These are phyloP conservation scores for Quercus phellos DNA, from an alignment of 331 rosid species.

Conservation along the genomic window DNA sequence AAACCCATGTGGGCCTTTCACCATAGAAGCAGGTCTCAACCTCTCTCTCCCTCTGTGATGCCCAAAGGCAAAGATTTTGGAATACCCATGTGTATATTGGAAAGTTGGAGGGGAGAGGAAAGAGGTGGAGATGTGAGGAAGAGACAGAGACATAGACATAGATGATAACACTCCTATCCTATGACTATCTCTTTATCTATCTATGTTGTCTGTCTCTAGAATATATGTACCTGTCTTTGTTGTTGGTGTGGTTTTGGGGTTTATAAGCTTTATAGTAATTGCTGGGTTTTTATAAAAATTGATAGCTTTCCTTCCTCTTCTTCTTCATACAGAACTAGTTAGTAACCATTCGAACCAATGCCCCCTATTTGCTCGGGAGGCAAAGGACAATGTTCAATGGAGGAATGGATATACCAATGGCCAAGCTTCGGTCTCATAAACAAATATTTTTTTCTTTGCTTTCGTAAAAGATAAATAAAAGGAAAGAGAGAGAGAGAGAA, in stretches of 20 bases:
- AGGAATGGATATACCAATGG: background rate
- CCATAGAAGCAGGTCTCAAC: background rate
- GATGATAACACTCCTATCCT: too few relatives aligned
- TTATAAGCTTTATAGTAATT: background rate
- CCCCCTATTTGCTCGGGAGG: background rate
- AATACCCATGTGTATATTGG: background rate
- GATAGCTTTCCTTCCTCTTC: background rate
- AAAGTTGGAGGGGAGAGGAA: background rate
- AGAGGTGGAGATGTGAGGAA: constrained; percentile 14
- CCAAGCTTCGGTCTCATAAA: background rate
- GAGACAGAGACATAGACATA: constrained; percentile 19
- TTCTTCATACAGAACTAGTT: background rate
- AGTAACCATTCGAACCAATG: background rate
- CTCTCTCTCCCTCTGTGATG: constrained; percentile 1
- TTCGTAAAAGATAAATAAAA: background rate
- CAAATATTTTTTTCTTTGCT: too few relatives aligned
- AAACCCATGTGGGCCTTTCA: background rate
- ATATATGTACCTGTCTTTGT: background rate
- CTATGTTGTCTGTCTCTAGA: background rate
- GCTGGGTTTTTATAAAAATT: background rate
- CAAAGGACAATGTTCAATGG: constrained; percentile 8
- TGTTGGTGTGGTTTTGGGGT: background rate
- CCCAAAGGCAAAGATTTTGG: constrained; percentile 15
- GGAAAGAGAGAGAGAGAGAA: too few relatives aligned
- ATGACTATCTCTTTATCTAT: too few relatives aligned